Conservation (phyloP, 2,329 filamentous ascomycete species). For the Xylariaceae sp. region DNA sequence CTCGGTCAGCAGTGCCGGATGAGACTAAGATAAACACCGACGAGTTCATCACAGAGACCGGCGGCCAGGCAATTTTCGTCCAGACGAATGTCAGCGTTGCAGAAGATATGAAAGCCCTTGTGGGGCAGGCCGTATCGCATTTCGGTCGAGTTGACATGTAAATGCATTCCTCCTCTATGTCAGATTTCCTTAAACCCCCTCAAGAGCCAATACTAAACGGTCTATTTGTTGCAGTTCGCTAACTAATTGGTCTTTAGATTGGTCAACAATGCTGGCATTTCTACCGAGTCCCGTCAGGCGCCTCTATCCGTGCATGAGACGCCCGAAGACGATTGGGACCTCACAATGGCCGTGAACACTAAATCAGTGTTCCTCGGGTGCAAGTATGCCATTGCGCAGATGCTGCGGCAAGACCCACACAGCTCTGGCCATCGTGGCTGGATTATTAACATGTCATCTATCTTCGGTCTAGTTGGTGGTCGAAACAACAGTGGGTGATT, state of each 20-base stretch:
- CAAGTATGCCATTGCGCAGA: slow-evolving; percentile 56
- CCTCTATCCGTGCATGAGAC: slow-evolving; percentile 53
- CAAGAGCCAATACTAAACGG: too few species aligned
- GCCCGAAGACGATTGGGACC: slow-evolving; percentile 53
- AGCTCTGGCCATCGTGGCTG: slow-evolving; percentile 52
- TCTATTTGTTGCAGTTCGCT: too few species aligned
- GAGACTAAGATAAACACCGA: slow-evolving; percentile 45
- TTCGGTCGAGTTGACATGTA: slow-evolving; percentile 54
- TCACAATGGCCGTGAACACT: slow-evolving; percentile 47
- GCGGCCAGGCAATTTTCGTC: slow-evolving; percentile 50
- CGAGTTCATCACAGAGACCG: slow-evolving; percentile 45
- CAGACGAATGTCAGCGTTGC: slow-evolving; percentile 51
- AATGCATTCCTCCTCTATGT: slow-evolving; percentile 14
- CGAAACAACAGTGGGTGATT: slow-evolving; percentile 34
- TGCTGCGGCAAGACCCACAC: slow-evolving; percentile 54
- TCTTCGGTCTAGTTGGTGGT: slow-evolving; percentile 49
- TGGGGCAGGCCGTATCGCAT: slow-evolving; percentile 44
- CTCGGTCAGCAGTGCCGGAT: slow-evolving; percentile 34
- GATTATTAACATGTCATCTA: slow-evolving; percentile 57
- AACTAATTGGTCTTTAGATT: too few species aligned
- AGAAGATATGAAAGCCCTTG: slow-evolving; percentile 45
- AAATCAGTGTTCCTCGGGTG: slow-evolving; percentile 49
- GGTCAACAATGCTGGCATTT: slow-evolving; percentile 59
- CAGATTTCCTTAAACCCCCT: too few species aligned
- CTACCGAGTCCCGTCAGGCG: slow-evolving; percentile 43